Percentiles rank a stretch among this genome's conserved stretches.
phyloP scores from a whole-genome alignment of 2,329 filamentous ascomycete species.

The Triangularia verruculosa region DNA sequence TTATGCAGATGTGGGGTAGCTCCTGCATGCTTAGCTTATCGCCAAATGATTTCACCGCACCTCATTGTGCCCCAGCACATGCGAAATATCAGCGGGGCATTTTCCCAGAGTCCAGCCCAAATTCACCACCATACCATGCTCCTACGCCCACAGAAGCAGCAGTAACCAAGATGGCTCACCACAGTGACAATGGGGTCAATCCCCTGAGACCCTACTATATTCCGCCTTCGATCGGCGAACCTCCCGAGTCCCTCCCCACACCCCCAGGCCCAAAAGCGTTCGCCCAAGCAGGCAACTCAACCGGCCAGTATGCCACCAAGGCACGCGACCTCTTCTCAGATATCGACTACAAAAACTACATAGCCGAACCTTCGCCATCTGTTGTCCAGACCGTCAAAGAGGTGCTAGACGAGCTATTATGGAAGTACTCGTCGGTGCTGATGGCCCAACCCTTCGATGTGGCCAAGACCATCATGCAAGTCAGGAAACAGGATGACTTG shows the following conservation, averaged over 20 bases:
- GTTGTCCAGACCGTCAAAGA: conserved; percentile 71
- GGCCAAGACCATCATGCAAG: conserved; percentile 88
- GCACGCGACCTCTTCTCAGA: conserved; percentile 86
- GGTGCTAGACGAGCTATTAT: conserved; percentile 78
- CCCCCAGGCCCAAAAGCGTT: conserved; percentile 45
- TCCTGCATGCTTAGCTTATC: background rate
- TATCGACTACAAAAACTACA: conserved; percentile 86
- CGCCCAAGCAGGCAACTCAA: conserved; percentile 42
- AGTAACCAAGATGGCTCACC: conserved; percentile 40
- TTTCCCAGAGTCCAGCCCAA: background rate
- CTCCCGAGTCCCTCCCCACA: conserved; percentile 35
- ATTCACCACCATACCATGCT: background rate
- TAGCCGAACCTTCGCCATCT: conserved; percentile 73
- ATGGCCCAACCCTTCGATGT: conserved; percentile 96
- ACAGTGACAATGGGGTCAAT: conserved; percentile 51
- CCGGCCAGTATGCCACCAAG: conserved; percentile 52
- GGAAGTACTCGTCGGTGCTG: conserved; percentile 87
- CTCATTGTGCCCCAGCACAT: conserved; percentile 25
- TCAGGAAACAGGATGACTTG: conserved; percentile 56
- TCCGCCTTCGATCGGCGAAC: conserved; percentile 54
- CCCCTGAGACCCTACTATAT: conserved; percentile 70
- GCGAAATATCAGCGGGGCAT: conserved; percentile 11
- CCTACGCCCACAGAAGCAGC: background rate
- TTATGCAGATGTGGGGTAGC: background rate
- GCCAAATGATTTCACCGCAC: conserved; percentile 20